Percentiles rank a stretch among this genome's conserved stretches.
Conservation (phyloP, 768 basidiomycete species). For the Suillus decipiens region DNA sequence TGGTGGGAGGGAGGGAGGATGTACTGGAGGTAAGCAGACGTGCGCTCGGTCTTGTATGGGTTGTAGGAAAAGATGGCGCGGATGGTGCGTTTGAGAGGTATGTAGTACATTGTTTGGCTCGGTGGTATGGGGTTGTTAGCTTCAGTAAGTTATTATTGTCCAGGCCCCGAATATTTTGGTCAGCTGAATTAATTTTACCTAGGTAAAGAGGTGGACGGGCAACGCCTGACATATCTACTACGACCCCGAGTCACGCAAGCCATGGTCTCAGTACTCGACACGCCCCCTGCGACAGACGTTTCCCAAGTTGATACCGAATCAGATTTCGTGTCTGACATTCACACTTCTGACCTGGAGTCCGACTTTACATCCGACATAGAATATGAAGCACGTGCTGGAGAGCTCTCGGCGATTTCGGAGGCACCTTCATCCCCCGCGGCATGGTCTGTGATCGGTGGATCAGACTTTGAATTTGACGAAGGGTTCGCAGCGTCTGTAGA, state of each 20-base stretch:
- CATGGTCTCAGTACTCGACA: slow-evolving; percentile 50
- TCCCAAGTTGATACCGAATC: slow-evolving; percentile 52
- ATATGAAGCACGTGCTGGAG: slow-evolving; percentile 13
- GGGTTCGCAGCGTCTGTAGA: slow-evolving; percentile 37
- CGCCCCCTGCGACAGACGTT: slow-evolving; percentile 73
- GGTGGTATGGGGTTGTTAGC: slow-evolving; percentile 78
- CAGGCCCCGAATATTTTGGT: background rate
- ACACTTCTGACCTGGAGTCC: slow-evolving; percentile 45
- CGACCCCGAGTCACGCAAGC: slow-evolving; percentile 74
- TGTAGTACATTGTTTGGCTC: slow-evolving; percentile 79
- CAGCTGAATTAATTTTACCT: slow-evolving; percentile 20
- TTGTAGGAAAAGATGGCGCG: slow-evolving; percentile 34
- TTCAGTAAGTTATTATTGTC: slow-evolving; percentile 57
- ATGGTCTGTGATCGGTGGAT: slow-evolving; percentile 40
- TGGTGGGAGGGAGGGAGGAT: slow-evolving; percentile 52
- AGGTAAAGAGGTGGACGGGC: slow-evolving; percentile 48
- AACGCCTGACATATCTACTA: slow-evolving; percentile 76
- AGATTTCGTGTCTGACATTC: slow-evolving; percentile 54
- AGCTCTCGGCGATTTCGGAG: slow-evolving; percentile 29
- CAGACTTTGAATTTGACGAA: slow-evolving; percentile 33
- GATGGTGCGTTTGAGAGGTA: slow-evolving; percentile 78
- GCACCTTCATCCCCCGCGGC: slow-evolving; percentile 32
- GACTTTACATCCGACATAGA: slow-evolving; percentile 35
- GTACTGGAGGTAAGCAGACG: slow-evolving; percentile 70
- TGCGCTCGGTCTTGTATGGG: slow-evolving; percentile 72